Evolutionary conservation across 441 rosid species (phyloP).

Genomic region (Erodium chrysanthum): DNA sequence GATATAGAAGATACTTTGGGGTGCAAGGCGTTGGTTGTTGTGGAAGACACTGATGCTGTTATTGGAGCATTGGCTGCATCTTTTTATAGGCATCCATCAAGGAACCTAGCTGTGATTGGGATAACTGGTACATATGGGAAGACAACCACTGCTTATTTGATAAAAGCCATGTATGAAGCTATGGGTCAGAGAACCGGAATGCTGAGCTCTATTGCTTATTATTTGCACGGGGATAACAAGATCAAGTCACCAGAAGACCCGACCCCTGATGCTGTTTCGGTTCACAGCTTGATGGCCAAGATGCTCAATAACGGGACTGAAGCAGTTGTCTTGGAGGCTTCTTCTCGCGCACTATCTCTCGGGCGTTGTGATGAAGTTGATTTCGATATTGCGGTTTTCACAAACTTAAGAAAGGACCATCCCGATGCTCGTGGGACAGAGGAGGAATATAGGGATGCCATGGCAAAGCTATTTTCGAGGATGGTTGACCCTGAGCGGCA

Average conservation of each 20-base stretch:
- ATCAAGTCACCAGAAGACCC: constrained; percentile 40
- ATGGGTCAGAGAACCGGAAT: constrained; percentile 84
- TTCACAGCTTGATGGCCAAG: constrained; percentile 93
- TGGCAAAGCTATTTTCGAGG: constrained; percentile 68
- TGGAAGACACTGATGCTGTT: constrained; percentile 68
- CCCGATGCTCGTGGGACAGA: constrained; percentile 52
- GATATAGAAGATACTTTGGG: constrained; percentile 81
- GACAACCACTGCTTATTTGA: constrained; percentile 62
- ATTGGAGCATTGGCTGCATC: constrained; percentile 81
- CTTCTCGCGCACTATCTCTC: constrained; percentile 54
- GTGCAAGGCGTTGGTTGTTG: constrained; percentile 75
- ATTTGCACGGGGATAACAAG: constrained; percentile 58
- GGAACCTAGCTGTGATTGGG: constrained; percentile 70
- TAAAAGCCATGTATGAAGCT: constrained; percentile 73
- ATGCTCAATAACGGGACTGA: constrained; percentile 84
- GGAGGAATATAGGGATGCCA: constrained; percentile 68
- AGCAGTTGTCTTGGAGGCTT: constrained; percentile 78
- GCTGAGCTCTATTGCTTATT: constrained; percentile 62
- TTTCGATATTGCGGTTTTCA: constrained; percentile 81
- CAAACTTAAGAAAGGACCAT: constrained; percentile 54
- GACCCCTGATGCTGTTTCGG: constrained; percentile 63
- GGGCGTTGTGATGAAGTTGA: constrained; percentile 70
- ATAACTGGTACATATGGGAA: constrained; percentile 74
- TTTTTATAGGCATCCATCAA: constrained; percentile 60
- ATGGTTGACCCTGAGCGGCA: constrained; percentile 88